These are phyloP conservation scores for Globisporangium camurandrum DNA, from an alignment of 352 stramenopile species.

Conservation along the genomic window DNA sequence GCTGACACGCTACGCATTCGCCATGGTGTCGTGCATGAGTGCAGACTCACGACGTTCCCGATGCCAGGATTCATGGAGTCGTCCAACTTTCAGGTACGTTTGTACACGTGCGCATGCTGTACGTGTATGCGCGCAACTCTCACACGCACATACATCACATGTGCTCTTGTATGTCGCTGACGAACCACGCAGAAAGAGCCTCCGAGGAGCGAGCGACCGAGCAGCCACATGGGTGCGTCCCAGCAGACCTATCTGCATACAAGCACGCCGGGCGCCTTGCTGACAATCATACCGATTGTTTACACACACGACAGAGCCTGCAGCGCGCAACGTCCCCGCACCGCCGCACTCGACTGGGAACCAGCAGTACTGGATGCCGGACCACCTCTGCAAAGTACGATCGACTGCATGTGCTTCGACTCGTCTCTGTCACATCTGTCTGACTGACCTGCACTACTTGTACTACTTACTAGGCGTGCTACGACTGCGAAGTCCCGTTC, in stretches of 20 bases:
- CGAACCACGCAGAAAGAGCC: slow-evolving; percentile 10
- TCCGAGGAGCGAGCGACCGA: slow-evolving; percentile 13
- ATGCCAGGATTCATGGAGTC: slow-evolving; percentile 48
- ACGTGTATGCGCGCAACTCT: no score
- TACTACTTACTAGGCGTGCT: slow-evolving; percentile 50
- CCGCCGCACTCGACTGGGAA: slow-evolving; percentile 30
- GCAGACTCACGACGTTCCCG: slow-evolving; percentile 62
- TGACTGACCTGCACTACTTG: background rate
- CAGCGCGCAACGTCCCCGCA: slow-evolving; percentile 18
- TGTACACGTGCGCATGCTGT: background rate
- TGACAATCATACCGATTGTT: background rate
- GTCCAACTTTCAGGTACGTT: slow-evolving; percentile 29
- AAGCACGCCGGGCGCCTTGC: background rate
- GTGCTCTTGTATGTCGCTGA: no score
- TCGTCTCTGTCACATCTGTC: no score
- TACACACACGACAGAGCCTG: slow-evolving; percentile 3
- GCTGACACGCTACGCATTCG: no score
- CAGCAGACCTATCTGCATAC: background rate
- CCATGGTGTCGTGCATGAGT: background rate
- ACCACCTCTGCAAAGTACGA: slow-evolving; percentile 82
- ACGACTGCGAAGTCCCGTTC: slow-evolving; percentile 71
- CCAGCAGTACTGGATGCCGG: slow-evolving; percentile 84
- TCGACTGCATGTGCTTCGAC: no score
- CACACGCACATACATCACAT: no score
- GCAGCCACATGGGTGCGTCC: slow-evolving; percentile 6